These are phyloP conservation scores for Stentor coeruleus DNA, from an alignment of 73 alveolate species.

Conservation along the genomic window DNA sequence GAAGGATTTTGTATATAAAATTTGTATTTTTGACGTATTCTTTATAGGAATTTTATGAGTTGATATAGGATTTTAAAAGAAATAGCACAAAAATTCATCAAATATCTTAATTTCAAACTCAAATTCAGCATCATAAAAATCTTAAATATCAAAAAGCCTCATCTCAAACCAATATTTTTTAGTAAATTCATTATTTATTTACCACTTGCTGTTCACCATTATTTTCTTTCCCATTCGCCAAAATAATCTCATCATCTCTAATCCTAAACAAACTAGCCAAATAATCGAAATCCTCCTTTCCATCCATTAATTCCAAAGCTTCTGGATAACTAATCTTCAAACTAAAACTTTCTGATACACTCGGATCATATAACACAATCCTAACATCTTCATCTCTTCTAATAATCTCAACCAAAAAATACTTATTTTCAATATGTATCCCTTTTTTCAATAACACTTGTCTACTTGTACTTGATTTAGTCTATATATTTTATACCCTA, in stretches of 20 bases:
- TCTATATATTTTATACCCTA: not conserved
- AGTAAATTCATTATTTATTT: too few species aligned
- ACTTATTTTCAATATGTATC: not conserved
- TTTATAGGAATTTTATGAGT: too few species aligned
- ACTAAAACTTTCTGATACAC: not conserved
- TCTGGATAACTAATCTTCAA: not conserved
- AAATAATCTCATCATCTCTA: not conserved
- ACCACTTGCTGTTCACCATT: too few species aligned
- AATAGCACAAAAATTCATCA: too few species aligned
- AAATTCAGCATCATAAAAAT: too few species aligned
- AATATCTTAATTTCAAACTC: too few species aligned
- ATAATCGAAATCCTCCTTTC: not conserved
- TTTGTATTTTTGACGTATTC: too few species aligned
- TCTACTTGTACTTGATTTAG: conserved; percentile 3
- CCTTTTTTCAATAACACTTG: not conserved
- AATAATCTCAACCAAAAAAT: not conserved
- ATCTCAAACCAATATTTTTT: too few species aligned
- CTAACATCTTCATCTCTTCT: not conserved
- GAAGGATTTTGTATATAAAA: too few species aligned
- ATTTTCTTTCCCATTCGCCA: not conserved
- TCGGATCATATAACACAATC: not conserved
- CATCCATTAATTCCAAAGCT: not conserved
- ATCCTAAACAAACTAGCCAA: not conserved
- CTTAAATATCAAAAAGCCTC: too few species aligned
- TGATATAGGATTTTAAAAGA: too few species aligned